Base-by-base conservation (phyloP, 1,284 basidiomycete genomes). In the Ganoderma boninense region DNA sequence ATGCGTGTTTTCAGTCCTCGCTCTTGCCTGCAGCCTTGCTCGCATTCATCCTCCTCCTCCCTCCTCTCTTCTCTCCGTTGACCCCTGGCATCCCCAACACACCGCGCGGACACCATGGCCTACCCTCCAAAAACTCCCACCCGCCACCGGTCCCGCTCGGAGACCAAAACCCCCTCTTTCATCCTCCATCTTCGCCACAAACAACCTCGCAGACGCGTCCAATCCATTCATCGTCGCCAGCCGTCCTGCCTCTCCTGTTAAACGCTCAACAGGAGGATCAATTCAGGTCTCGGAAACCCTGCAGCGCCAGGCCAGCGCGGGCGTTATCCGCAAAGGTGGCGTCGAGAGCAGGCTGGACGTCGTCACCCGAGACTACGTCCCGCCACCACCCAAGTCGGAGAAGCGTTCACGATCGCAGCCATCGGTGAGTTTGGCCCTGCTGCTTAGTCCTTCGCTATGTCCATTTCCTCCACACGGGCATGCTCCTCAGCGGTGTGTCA, bases 331-430 rank as follows among this genome's bases (percentile, higher is more conserved):
- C 42, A 92, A 89, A 72, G 93, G 93, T 42, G 92, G 92, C 7
- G 81, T 94, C 18, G 93, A 95, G 79, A 91, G 90, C 72, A 85
- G 91, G 71, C 81, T 94, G 29, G 90, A 95, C 65, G 90, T 94
- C 29, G 87, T 94, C 67, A 89, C 89, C 0, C 83, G 85, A 52
- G 89, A 90, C 74, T 88, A 89, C 73, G 80, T 86, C 60, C 73
- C 73, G 5, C 86, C 87, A 20, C 83, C 88, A 10, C 86, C 86
- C 14, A 89, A 88, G 73, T 78, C 84, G n/a, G 88, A 92, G 73
- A 93, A 92, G 76, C 87, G 93, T 3, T 92, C 91, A 0, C 88
- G 87, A 62, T 93, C 92, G 0, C 92, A 90, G 0, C 90, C 91
- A 8, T 88, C 90, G 82, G 76, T 80, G 83, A 82, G 62, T 63